phyloP scores from a whole-genome alignment of 495 filamentous ascomycete species.

The Podospora didyma region DNA sequence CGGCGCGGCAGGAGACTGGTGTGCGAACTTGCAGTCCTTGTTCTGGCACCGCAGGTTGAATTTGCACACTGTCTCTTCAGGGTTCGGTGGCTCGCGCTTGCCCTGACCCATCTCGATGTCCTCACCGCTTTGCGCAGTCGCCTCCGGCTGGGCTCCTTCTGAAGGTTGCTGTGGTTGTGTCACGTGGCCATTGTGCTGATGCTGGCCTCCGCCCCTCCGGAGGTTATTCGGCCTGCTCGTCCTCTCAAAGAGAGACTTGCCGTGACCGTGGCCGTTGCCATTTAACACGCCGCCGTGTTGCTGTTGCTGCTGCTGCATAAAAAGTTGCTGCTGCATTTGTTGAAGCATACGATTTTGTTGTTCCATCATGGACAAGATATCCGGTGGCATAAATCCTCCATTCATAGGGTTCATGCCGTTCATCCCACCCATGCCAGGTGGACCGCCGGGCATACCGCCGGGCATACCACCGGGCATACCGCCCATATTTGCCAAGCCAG shows the following conservation, averaged over 20 bases:
- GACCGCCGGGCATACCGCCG: conserved; percentile 31
- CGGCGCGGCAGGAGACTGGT: conserved; percentile 88
- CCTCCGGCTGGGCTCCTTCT: conserved; percentile 24
- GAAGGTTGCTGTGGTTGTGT: not conserved
- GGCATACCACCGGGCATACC: conserved; percentile 35
- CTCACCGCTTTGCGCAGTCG: conserved; percentile 28
- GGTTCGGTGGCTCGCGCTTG: conserved; percentile 43
- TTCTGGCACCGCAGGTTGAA: conserved; percentile 87
- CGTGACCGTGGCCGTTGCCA: conserved; percentile 34
- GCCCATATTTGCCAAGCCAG: conserved; percentile 35
- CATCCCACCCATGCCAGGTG: conserved; percentile 27
- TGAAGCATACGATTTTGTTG: conserved; percentile 88
- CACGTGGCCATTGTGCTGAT: conserved; percentile 27
- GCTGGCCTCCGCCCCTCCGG: conserved; percentile 34
- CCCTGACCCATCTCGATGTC: conserved; percentile 51
- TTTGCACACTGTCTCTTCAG: conserved; percentile 69
- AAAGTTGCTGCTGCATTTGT: conserved; percentile 57
- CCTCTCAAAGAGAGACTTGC: conserved; percentile 76
- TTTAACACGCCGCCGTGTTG: conserved; percentile 22
- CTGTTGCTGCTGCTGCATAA: conserved; percentile 49
- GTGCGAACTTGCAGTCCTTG: conserved; percentile 84
- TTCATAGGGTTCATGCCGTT: conserved; percentile 40
- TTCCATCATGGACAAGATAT: conserved; percentile 79
- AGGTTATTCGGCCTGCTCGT: conserved; percentile 35
- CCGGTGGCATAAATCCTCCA: conserved; percentile 57